Evolutionary conservation across 768 basidiomycete species (phyloP).

Genomic region (Pleurotus pulmonarius): DNA sequence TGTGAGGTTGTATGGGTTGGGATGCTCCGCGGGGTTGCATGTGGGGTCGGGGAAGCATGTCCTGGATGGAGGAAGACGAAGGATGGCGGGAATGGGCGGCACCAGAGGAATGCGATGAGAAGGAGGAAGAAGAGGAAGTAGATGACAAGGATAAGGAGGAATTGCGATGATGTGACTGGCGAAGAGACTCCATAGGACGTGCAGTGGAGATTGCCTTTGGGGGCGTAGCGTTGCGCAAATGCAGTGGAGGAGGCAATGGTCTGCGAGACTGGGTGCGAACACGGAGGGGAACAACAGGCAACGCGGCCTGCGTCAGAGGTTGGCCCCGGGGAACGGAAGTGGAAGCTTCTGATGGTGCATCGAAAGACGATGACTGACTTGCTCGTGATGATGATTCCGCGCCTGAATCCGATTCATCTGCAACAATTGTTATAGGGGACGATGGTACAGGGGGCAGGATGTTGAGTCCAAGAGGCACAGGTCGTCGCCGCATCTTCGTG

Average conservation of each 20-base stretch:
- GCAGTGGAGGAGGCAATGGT: slow-evolving; percentile 53
- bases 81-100: not conserved
- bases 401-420: slow-evolving; percentile 19
- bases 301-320: slow-evolving; percentile 16
- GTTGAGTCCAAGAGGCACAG: slow-evolving; percentile 46
- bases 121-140: not conserved
- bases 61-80: not conserved
- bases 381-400: not conserved
- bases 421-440: slow-evolving; percentile 59
- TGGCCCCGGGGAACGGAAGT: slow-evolving; percentile 14
- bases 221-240: slow-evolving; percentile 37
- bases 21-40: slow-evolving; percentile 1
- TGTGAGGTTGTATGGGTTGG: not conserved
- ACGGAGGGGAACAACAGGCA: slow-evolving; percentile 36
- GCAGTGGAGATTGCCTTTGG: slow-evolving; percentile 26
- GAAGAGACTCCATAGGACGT: slow-evolving; percentile 21
- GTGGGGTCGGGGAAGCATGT: not conserved
- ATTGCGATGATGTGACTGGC: not conserved
- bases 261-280: slow-evolving; percentile 52
- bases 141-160: slow-evolving; percentile 2
- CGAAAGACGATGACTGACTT: not conserved
- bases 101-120: not conserved
- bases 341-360: not conserved
- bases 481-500: slow-evolving; percentile 53
- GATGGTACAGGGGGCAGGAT: slow-evolving; percentile 70